Base-by-base conservation (phyloP, 2,329 filamentous ascomycete species). In the Penicillium palitans region DNA sequence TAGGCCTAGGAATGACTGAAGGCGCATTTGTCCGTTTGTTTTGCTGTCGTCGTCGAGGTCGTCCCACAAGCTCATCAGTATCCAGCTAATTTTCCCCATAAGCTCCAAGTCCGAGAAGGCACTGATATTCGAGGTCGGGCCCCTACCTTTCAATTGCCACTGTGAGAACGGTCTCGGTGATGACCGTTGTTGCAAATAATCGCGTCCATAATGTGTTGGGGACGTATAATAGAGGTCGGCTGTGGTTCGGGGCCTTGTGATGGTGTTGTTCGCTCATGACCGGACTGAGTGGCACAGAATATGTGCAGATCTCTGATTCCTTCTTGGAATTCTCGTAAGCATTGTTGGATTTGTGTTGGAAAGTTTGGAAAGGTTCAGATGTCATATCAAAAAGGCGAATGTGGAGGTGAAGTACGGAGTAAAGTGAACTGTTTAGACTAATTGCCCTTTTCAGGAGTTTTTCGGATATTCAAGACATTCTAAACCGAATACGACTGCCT, bases 1-100 rank as follows among this genome's bases (percentile, higher is more conserved):
- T 5, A 66, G 57, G 13, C 62, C 63, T 3, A 66, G 50, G 19
- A 66, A 66, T n/a, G 63, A 66, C 24, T 61, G 63, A 37, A 66
- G 58, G 42, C 63, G 63, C 27, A 60, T 6, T 10, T 52, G 49
- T 8, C 52, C 62, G n/a, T 42, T 24, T 15, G 41, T 19, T 17
- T 58, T 57, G 2, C 51, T 54, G n/a, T 37, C 25, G 15, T 57
- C 41, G 31, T 52, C 42, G 55, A 66, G 61, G 10, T 64, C 50
- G n/a, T 60, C 52, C 21, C 58, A 60, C 6, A 64, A 52, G 33
- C 60, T 64, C 17, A 64, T 51, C 12, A 66, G 58, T 35, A 66
- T 46, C 63, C 63, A 66, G 40, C 63, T 66, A 37, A 27, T 21
- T 46, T 46, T 46, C 10, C 10, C 24, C n/a, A 47, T 59, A 33